Base-by-base conservation (phyloP, 2,329 filamentous ascomycete genomes). In the Sclerotinia spermophila region DNA sequence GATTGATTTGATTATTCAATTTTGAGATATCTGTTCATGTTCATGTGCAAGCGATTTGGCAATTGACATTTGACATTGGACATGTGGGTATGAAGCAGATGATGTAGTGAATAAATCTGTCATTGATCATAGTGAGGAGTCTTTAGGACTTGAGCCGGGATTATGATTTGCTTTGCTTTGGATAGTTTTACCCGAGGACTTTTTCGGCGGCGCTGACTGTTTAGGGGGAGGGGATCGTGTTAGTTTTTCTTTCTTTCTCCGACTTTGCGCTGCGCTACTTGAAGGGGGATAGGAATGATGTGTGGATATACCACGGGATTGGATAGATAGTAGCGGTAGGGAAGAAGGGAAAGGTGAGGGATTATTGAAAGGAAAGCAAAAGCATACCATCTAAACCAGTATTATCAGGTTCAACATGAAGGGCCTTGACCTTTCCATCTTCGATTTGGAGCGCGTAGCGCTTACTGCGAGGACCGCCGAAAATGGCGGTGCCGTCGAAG, bases 341-440 rank as follows among this genome's bases (percentile, higher is more conserved):
- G 13, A 11, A 11, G 15, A 38, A 27, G 2, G 1, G 17, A 60
- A 27, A 27, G 5, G 35, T 3, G 17, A 40, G 1, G 3, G 21
- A 30, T 17, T 13, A 15, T 21, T 15, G 15, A 33, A 13, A 17
- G 27, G 30, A 17, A 27, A n/a, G 53, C n/a, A 13, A 48, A n/a
- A 58, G 35, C 48, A 81, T 83, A 94, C 92, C 90, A 75, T 90
- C 85, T 64, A 94, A 86, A 45, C 93, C 93, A 53, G 92, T 96
- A 82, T 92, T 94, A 81, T 97, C 94, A 17, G 93, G 90, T 85
- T 97, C 95, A 67, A 97, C 88, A 77, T 93, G 89, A 30, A 91
- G 86, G 77, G 90, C 87, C 82, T 90, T 91, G 76, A 97, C 92
- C 82, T 93, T 93, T 75, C 95, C 94, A 77, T 96, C 84, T 83